These are phyloP conservation scores for Monosporozyma yasuniensis DNA, from an alignment of 805 yeast species.

Conservation along the genomic window DNA sequence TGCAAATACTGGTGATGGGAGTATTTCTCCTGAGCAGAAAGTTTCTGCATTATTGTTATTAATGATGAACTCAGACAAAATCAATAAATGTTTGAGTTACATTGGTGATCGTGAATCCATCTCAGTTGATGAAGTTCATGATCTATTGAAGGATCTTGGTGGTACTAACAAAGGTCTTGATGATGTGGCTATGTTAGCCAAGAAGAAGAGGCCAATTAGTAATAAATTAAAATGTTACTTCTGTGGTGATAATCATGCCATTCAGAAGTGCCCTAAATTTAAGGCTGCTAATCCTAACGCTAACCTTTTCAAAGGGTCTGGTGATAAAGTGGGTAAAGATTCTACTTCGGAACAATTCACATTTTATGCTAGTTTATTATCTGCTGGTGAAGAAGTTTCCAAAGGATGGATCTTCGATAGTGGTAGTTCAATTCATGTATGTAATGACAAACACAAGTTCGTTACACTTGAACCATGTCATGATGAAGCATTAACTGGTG, in stretches of 20 bases:
- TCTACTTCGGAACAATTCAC: background rate
- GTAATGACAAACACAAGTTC: background rate
- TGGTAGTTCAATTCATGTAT: constrained; percentile 6
- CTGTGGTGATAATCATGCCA: background rate
- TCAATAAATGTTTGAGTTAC: background rate
- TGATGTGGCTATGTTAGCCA: background rate
- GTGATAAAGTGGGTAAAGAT: background rate
- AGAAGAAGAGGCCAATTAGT: background rate
- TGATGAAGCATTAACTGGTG: constrained; percentile 1
- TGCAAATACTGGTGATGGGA: too few species aligned
- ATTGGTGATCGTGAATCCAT: background rate
- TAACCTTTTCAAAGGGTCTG: background rate
- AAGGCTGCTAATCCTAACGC: background rate
- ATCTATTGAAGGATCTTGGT: background rate
- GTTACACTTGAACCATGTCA: background rate
- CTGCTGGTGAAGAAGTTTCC: background rate
- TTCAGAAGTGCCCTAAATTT: background rate
- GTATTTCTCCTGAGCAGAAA: too few species aligned
- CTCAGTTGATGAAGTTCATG: background rate
- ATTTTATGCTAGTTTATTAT: background rate
- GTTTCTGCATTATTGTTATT: background rate
- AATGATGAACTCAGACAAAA: background rate
- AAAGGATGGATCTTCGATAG: constrained; percentile 3
- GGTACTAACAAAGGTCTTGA: background rate
- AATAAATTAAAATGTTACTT: too few species aligned